A percentile compares a stretch with the other conserved stretches of the same genome.
These are phyloP conservation scores for Boletus coccyginus DNA, from an alignment of 768 basidiomycete genomes.

Conservation along the genomic window DNA sequence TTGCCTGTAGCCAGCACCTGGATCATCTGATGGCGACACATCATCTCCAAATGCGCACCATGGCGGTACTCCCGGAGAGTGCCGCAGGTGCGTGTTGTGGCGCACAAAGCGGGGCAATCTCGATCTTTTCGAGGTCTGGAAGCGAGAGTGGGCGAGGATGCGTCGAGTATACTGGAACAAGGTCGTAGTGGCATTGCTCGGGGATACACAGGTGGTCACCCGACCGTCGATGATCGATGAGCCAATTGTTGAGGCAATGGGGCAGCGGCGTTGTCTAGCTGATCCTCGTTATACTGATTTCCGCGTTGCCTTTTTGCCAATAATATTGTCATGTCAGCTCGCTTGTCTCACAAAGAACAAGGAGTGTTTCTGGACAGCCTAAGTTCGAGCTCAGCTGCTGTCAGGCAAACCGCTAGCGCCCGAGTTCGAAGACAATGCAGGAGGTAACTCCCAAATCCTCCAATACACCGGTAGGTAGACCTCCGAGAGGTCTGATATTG, in stretches of 20 bases:
- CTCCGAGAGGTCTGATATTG: not conserved
- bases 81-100: constrained; percentile 58
- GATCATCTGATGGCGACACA: constrained; percentile 12
- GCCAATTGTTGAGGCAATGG: not conserved
- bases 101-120: constrained; percentile 35
- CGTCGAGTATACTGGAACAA: constrained; percentile 80
- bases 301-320: not conserved
- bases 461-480: not conserved
- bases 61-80: constrained; percentile 57
- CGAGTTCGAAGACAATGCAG: not conserved
- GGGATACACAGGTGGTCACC: constrained; percentile 66
- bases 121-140: constrained; percentile 85
- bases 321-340: not conserved
- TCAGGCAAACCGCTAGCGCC: not conserved
- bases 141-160: constrained; percentile 69
- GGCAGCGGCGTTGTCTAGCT: not conserved
- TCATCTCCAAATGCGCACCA: constrained; percentile 39
- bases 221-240: not conserved
- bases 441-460: not conserved
- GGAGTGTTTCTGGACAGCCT: not conserved
- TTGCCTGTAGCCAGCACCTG: constrained; percentile 3
- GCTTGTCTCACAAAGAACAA: not conserved
- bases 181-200: constrained; percentile 88
- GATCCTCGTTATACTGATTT: not conserved
- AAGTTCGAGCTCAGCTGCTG: not conserved